Percentiles rank a stretch among this genome's conserved stretches.
Conservation (phyloP, 129 eudicot genomes). For the Chrysanthemum lavandulifolium region DNA sequence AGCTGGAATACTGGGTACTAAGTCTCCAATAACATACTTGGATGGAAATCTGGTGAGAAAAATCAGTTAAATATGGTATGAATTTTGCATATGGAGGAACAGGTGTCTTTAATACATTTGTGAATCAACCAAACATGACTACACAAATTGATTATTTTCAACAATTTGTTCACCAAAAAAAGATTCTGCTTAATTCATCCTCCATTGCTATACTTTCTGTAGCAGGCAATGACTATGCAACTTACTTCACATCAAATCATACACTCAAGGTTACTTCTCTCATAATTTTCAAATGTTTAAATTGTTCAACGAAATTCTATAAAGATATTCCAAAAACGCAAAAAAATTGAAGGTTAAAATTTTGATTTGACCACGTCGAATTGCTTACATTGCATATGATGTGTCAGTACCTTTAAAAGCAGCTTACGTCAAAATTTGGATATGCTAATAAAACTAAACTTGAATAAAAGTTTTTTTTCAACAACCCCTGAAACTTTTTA, state of each 20-base stretch:
- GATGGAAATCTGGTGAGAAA: conserved; percentile 39
- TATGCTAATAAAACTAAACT: too few relatives aligned
- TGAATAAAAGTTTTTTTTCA: too few relatives aligned
- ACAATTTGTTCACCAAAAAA: conserved; percentile 39
- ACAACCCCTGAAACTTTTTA: too few relatives aligned
- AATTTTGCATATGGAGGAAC: conserved; percentile 93
- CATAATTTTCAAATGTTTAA: not conserved
- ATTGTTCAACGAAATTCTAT: not conserved
- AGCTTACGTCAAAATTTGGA: too few relatives aligned
- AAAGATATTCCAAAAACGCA: not conserved
- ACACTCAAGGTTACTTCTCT: conserved; percentile 39
- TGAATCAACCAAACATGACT: conserved; percentile 70
- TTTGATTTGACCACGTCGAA: too few relatives aligned
- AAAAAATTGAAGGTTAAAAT: too few relatives aligned
- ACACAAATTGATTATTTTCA: conserved; percentile 64
- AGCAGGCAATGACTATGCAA: conserved; percentile 74
- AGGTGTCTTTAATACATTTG: conserved; percentile 69
- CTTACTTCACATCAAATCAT: conserved; percentile 51
- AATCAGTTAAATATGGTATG: conserved; percentile 40
- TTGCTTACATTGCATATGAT: too few relatives aligned
- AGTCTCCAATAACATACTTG: conserved; percentile 53
- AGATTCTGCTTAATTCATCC: conserved; percentile 35
- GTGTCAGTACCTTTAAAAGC: too few relatives aligned
- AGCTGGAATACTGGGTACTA: conserved; percentile 55
- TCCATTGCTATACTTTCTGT: conserved; percentile 57